Base-by-base conservation (phyloP, 73 alveolate genomes). In the Blepharisma japonicum region DNA sequence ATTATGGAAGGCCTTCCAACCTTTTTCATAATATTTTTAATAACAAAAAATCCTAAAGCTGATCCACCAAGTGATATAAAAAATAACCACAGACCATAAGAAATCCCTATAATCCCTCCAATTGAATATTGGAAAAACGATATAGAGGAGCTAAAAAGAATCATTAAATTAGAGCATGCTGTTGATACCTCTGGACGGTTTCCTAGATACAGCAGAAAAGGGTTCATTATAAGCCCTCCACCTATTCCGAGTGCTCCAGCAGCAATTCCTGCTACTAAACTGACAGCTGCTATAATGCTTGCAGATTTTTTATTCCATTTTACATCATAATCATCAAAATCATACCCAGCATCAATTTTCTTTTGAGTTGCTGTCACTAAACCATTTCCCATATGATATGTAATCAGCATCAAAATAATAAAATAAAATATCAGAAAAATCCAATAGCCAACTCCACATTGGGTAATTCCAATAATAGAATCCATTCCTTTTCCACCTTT, bases 201-300 rank as follows among this genome's bases (percentile, higher is more conserved):
- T 32, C 84, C 84, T 71, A 79, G 45, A 56, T 79, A 50, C 20
- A 79, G 42, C 77, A 79, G 45, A 38, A 79, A 50, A 27, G 86
- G 86, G 6, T 68, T 51, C 84, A 79, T 79, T n/a, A 79, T 32
- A 14, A 79, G 42, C 38, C 86, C 86, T 32, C 86, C 86, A 56
- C 86, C 86, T 6, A 79, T 71, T 14, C 86, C 81, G 14, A 79
- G 82, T 50, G 61, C 27, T 72, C 86, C 86, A 27, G 85, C 66
- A 18, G 42, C 27, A 25, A 71, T 56, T n/a, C 86, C 86, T 20
- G 86, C 86, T 21, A 79, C 6, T 18, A 79, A 70, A 79, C 77
- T 54, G 25, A 32, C 45, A 79, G 51, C 27, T n/a, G 61, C 21
- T 8, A 18, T 9, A 70, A 45, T 70, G n/a, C 70, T 18, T 3